Conservation (phyloP, 352 stramenopile genomes). For the Phytophthora pistaciae region DNA sequence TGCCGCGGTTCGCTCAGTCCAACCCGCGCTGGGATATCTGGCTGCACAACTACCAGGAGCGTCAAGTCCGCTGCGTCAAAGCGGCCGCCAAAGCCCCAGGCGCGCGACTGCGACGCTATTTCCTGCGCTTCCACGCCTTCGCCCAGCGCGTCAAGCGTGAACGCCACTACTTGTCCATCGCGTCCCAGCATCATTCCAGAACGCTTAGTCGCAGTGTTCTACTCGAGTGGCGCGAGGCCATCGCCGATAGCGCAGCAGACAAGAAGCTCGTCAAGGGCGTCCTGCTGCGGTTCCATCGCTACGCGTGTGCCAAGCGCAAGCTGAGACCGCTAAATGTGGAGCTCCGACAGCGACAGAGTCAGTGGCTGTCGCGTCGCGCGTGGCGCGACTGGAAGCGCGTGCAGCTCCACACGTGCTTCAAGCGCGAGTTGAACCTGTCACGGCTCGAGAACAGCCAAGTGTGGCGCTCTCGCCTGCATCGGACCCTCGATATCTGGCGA, state of each 20-base stretch:
- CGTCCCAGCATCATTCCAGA: slow-evolving; percentile 26
- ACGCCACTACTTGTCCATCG: slow-evolving; percentile 23
- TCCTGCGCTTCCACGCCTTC: slow-evolving; percentile 45
- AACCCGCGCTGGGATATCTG: slow-evolving; percentile 79
- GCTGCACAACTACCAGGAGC: slow-evolving; percentile 81
- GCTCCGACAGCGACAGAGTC: slow-evolving; percentile 20
- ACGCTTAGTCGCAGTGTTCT: slow-evolving; percentile 32
- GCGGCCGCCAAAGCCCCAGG: slow-evolving; percentile 58
- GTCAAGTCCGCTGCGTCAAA: slow-evolving; percentile 78
- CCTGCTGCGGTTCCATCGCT: slow-evolving; percentile 38
- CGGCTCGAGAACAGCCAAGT: slow-evolving; percentile 47
- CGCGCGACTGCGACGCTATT: slow-evolving; percentile 58
- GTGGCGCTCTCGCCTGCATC: slow-evolving; percentile 60
- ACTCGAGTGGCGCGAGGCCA: slow-evolving; percentile 56
- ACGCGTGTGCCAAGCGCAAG: slow-evolving; percentile 42
- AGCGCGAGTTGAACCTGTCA: slow-evolving; percentile 60
- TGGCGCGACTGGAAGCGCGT: slow-evolving; percentile 63
- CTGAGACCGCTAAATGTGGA: slow-evolving; percentile 50
- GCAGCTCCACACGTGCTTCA: slow-evolving; percentile 64
- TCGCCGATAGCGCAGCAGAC: slow-evolving; percentile 46
- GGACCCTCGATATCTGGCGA: slow-evolving; percentile 65
- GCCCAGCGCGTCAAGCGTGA: slow-evolving; percentile 23
- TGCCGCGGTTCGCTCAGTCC: slow-evolving; percentile 52
- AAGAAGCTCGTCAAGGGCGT: slow-evolving; percentile 56
- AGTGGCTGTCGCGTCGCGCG: slow-evolving; percentile 33